These are phyloP conservation scores for Crotalaria pallida DNA, from an alignment of 306 rosid genomes.

Conservation along the genomic window DNA sequence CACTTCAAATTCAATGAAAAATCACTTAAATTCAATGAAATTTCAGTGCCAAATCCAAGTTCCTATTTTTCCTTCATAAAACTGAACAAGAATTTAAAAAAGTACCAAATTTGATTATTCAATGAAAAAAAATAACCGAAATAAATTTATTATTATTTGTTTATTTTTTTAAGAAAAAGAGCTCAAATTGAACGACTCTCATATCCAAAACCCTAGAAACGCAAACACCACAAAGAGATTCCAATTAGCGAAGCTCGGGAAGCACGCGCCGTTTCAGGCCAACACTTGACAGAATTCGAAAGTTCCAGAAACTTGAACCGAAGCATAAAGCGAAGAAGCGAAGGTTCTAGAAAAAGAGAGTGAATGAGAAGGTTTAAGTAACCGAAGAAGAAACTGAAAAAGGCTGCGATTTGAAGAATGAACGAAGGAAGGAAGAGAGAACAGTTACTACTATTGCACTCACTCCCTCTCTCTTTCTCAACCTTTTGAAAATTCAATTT, in stretches of 20 bases:
- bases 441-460: conserved; percentile 2
- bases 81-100: background rate
- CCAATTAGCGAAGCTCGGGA: conserved; percentile 38
- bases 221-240: conserved; percentile 4
- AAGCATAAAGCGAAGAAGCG: background rate
- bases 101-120: conserved; percentile 22
- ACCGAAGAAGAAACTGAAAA: background rate
- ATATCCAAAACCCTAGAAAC: conserved; percentile 29
- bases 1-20: too few relatives aligned
- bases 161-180: background rate
- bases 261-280: conserved; percentile 23
- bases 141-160: too few relatives aligned
- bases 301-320: conserved; percentile 21
- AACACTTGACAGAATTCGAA: conserved; percentile 25
- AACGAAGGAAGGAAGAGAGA: conserved; percentile 17
- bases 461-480: conserved; percentile 87
- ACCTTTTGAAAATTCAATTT: conserved; percentile 98
- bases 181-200: conserved; percentile 36
- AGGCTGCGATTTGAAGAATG: conserved; percentile 15
- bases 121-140: background rate
- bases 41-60: conserved; percentile 26
- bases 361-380: background rate
- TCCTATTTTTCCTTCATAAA: background rate
- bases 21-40: background rate
- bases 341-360: background rate